phyloP scores from a whole-genome alignment of 2,329 filamentous ascomycete genomes.

The Knufia fluminis region DNA sequence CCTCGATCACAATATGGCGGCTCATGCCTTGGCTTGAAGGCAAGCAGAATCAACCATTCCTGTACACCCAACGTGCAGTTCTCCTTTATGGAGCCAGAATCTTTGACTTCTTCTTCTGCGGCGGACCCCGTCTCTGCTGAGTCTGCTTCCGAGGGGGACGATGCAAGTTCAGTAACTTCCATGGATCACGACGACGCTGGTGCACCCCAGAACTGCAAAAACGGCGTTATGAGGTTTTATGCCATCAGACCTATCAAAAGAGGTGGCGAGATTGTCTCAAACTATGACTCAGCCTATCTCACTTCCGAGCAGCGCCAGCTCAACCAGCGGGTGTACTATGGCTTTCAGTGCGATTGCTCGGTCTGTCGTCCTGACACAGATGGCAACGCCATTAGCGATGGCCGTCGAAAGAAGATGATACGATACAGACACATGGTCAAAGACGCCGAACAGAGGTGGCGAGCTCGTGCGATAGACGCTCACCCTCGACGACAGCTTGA shows the following conservation, averaged over 20 bases:
- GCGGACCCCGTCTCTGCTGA: no score
- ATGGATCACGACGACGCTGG: no score
- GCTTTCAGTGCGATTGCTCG: constrained; percentile 17
- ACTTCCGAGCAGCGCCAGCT: constrained; percentile 4
- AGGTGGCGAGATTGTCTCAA: constrained; percentile 17
- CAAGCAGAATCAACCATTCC: constrained; percentile 18
- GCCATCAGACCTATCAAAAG: constrained; percentile 17
- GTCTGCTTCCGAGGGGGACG: no score
- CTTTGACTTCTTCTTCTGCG: no score
- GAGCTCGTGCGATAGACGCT: no score
- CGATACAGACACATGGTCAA: neutral
- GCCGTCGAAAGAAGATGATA: neutral
- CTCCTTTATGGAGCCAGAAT: constrained; percentile 11
- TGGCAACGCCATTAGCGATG: constrained; percentile 11
- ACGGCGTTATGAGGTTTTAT: constrained; percentile 15
- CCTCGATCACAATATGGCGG: constrained; percentile 9
- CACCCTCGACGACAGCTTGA: neutral
- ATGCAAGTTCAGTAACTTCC: no score
- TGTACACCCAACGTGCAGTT: constrained; percentile 20
- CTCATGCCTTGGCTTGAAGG: constrained; percentile 15
- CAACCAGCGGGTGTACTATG: constrained; percentile 19
- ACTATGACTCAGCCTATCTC: constrained; percentile 16
- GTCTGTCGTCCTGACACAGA: constrained; percentile 14
- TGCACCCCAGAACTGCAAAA: neutral
- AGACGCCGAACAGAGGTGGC: neutral